Conservation (phyloP, 2,329 filamentous ascomycete species). For the Pseudogymnoascus sp. region DNA sequence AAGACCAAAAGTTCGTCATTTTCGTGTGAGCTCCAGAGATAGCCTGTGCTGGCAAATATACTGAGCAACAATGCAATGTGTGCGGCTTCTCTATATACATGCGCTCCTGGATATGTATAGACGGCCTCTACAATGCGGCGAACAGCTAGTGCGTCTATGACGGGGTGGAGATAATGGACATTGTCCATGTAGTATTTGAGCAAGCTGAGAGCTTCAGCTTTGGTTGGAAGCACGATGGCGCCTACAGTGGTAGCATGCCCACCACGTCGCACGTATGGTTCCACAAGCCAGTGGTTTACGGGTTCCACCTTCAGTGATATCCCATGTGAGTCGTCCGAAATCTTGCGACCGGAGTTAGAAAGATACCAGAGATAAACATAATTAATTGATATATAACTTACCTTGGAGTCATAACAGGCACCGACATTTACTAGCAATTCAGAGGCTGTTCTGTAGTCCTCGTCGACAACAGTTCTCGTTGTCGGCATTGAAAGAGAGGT, state of each 20-base stretch:
- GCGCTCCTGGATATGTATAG: neutral
- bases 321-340: slow-evolving; percentile 1
- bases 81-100: neutral
- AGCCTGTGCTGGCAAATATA: neutral
- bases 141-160: neutral
- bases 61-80: neutral
- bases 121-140: neutral
- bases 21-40: neutral
- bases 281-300: neutral
- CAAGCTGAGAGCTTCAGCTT: neutral
- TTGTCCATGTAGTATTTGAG: neutral
- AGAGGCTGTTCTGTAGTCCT: slow-evolving; percentile 1
- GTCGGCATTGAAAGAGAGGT: neutral
- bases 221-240: neutral
- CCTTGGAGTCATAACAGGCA: neutral
- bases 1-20: neutral
- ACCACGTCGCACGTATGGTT: neutral
- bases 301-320: slow-evolving; percentile 2
- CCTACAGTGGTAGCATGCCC: neutral
- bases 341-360: neutral
- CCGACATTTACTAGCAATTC: neutral
- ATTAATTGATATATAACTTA: neutral
- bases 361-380: neutral
- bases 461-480: neutral
- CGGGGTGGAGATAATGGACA: neutral